These are phyloP conservation scores for Sequoiadendron giganteum DNA, from an alignment of 75 land plant species.

Conservation along the genomic window DNA sequence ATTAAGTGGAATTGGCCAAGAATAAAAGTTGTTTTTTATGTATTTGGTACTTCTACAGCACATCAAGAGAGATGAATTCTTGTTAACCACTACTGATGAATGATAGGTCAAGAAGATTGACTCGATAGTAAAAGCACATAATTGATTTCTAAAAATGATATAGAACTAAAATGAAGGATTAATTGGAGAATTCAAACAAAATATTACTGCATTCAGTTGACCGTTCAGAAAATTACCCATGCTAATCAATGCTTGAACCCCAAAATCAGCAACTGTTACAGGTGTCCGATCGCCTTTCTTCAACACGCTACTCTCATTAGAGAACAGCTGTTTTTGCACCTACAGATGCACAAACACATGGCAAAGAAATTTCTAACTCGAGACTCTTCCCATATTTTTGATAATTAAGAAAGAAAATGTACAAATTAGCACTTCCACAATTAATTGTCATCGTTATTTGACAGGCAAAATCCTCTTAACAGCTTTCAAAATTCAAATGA, in stretches of 20 bases:
- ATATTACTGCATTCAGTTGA: not conserved
- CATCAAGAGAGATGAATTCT: too few species aligned
- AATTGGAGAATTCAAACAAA: not conserved
- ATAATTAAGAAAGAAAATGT: not conserved
- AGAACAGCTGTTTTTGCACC: slow-evolving; percentile 49
- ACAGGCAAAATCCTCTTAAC: not conserved
- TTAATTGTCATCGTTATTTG: not conserved
- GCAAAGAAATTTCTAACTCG: not conserved
- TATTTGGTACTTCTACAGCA: not conserved
- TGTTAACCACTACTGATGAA: too few species aligned
- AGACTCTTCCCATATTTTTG: not conserved
- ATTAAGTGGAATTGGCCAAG: not conserved
- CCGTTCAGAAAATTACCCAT: slow-evolving; percentile 38
- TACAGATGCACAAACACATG: slow-evolving; percentile 10
- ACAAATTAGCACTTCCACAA: not conserved
- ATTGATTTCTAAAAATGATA: not conserved
- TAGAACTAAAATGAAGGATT: not conserved
- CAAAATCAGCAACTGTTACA: slow-evolving; percentile 88
- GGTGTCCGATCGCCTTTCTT: slow-evolving; percentile 80
- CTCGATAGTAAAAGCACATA: not conserved
- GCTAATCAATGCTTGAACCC: slow-evolving; percentile 92
- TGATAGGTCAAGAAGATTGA: not conserved
- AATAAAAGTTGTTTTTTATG: not conserved
- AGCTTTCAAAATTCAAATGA: not conserved
- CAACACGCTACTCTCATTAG: slow-evolving; percentile 31